Base-by-base conservation (phyloP, 495 filamentous ascomycete genomes). In the Aspergillus kassunensis region DNA sequence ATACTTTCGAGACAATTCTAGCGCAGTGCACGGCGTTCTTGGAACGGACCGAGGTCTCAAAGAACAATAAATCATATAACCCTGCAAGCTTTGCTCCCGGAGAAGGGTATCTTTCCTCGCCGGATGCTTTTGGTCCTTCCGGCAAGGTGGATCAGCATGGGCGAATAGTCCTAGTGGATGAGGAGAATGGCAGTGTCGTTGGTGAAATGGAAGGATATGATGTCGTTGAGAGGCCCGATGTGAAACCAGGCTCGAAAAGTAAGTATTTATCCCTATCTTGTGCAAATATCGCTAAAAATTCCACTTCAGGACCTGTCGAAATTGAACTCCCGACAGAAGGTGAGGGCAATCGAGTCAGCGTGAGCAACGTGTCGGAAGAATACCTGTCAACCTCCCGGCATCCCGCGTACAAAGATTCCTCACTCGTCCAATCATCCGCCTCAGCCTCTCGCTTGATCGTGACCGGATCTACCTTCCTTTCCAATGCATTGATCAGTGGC, bases 1-100 rank as follows among this genome's bases (percentile, higher is more conserved):
- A 97, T 66, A 97, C 91, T 0, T 97, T 97, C 61, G 91, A 97
- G 74, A 96, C 91, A 3, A 97, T 97, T 48, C 77, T 97, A 33
- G 91, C 91, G 23, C 91, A 97, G 69, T 97, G 91, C 65, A 97
- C 91, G 11, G 90, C 91, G 0, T 97, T 97, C 66, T 78, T 92
- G 8, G 91, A 96, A 61, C 81, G 89, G 30, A 83, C 86, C 6
- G 72, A 83, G 19, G 75, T 82, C 3, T 79, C 86, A 2, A 78
- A 74, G 51, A 72, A 63, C 24, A 53, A 65, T 53, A 64, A 70
- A 4, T 62, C 69, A 6, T 96, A 97, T 67, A 91, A 97, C 66
- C 91, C 91, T 1, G 81, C 81, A 10, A 77, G 85, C 56, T 96
- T 84, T 67, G 80, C 78, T 24, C 87, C 88, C 4, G 90, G 90